Base-by-base conservation (phyloP, 2,329 filamentous ascomycete genomes). In the Trichophyton equinum region DNA sequence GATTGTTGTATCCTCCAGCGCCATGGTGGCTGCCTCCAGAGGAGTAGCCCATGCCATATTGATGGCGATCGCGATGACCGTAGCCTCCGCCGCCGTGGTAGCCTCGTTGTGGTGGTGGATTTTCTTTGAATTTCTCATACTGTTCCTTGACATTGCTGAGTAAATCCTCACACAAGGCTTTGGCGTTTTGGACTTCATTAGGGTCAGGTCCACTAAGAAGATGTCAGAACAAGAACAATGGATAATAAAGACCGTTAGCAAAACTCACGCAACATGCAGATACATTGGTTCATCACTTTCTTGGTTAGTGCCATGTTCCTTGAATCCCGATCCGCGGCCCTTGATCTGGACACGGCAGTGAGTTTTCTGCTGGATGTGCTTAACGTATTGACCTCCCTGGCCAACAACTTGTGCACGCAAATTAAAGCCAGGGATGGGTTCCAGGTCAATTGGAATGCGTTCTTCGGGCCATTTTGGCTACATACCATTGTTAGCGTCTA, bases 391-490 rank as follows among this genome's bases (percentile, higher is more conserved):
- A 63, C 94, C 94, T 36, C 91, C 91, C 67, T 92, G 88, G 57
- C 94, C 94, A 60, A 99, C 94, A 55, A 99, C 92, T 72, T 97
- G 91, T 59, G 94, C 94, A 65, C 94, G 88, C 56, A 99, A 79
- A 71, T 99, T 99, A 77, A 99, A 99, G 20, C 94, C 94, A 25
- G 86, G 89, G 59, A 97, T 84, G 0, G 92, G 89, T 67, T 97
- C 94, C 61, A 99, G 84, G 64, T 85, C 85, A 67, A 99, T 91
- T 1, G 90, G 86, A 57, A 99, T 95, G 68, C 88, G 90, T 76
- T 96, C 91, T 71, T 97, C 94, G 0, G 94, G 92, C 94, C 94
- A 99, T 89, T 97, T 99, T 67, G 91, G 90, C 90, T 95, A 59
- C 60, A 66, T 13, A 55, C 51, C 7, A 42, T 15, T 4, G 62